These are phyloP conservation scores for Furcasterigmium sp. DNA, from an alignment of 2,329 filamentous ascomycete genomes.

Conservation along the genomic window DNA sequence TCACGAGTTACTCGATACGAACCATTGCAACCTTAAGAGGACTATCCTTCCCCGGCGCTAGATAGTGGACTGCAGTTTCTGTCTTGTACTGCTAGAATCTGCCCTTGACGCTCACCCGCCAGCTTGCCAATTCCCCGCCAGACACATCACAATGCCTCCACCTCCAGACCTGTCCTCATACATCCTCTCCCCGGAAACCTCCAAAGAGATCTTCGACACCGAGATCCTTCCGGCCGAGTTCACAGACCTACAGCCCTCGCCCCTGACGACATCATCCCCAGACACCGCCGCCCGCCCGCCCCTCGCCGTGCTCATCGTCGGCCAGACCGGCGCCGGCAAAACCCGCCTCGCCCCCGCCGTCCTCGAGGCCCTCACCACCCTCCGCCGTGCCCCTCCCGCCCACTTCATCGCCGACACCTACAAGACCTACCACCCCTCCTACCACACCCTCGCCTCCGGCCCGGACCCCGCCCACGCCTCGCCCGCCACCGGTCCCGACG, in stretches of 20 bases:
- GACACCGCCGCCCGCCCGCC: slow-evolving; percentile 14
- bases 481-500: slow-evolving; percentile 31
- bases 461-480: slow-evolving; percentile 27
- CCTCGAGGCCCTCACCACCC: slow-evolving; percentile 20
- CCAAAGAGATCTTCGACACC: slow-evolving; percentile 22
- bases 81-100: too few relatives aligned
- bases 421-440: slow-evolving; percentile 41
- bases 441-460: slow-evolving; percentile 22
- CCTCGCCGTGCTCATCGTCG: slow-evolving; percentile 36
- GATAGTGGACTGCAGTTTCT: too few relatives aligned
- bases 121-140: too few relatives aligned
- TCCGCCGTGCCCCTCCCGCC: slow-evolving; percentile 13
- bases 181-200: slow-evolving; percentile 22
- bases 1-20: too few relatives aligned
- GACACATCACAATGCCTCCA: slow-evolving; percentile 8
- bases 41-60: too few relatives aligned
- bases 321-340: slow-evolving; percentile 45
- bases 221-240: slow-evolving; percentile 29
- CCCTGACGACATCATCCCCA: slow-evolving; percentile 1
- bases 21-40: too few relatives aligned
- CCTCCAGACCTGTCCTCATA: slow-evolving; percentile 23
- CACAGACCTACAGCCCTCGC: slow-evolving; percentile 4
- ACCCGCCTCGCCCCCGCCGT: slow-evolving; percentile 35
- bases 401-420: slow-evolving; percentile 45
- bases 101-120: too few relatives aligned